These are phyloP conservation scores for Aspergillus fijiensis DNA, from an alignment of 2,329 filamentous ascomycete genomes.

Conservation along the genomic window DNA sequence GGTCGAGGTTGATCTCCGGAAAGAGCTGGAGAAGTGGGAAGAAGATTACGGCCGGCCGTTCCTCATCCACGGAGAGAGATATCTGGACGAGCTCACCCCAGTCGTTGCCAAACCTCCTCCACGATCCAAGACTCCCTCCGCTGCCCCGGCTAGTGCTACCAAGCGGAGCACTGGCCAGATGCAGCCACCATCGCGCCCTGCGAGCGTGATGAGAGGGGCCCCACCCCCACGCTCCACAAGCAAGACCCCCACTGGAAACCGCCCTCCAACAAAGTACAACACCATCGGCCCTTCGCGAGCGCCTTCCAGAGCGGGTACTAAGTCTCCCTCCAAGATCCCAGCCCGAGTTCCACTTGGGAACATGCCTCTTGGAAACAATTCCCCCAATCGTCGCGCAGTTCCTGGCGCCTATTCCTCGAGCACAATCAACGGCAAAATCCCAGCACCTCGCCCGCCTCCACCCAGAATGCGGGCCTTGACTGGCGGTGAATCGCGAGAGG, in stretches of 20 bases:
- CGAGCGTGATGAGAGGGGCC: conserved; percentile 39
- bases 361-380: conserved; percentile 63
- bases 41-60: conserved; percentile 93
- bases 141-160: conserved; percentile 21
- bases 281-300: conserved; percentile 30
- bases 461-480: conserved; percentile 90
- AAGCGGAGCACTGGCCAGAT: conserved; percentile 16
- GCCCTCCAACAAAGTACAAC: conserved; percentile 42
- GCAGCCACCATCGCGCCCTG: conserved; percentile 29
- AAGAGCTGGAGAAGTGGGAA: conserved; percentile 82
- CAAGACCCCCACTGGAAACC: conserved; percentile 47
- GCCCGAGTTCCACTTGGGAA: conserved; percentile 48
- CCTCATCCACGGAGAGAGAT: conserved; percentile 86
- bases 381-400: conserved; percentile 67
- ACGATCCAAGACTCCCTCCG: conserved; percentile 48
- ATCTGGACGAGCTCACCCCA: conserved; percentile 75
- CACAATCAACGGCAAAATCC: conserved; percentile 50
- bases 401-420: conserved; percentile 44
- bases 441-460: conserved; percentile 63
- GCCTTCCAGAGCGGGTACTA: conserved; percentile 31
- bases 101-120: conserved; percentile 67
- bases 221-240: conserved; percentile 45
- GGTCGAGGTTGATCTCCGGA: conserved; percentile 78
- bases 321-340: conserved; percentile 51
- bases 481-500: conserved; percentile 48